phyloP scores from a whole-genome alignment of 192 early-diverging fungal genomes.

The Mortierella hygrophila region DNA sequence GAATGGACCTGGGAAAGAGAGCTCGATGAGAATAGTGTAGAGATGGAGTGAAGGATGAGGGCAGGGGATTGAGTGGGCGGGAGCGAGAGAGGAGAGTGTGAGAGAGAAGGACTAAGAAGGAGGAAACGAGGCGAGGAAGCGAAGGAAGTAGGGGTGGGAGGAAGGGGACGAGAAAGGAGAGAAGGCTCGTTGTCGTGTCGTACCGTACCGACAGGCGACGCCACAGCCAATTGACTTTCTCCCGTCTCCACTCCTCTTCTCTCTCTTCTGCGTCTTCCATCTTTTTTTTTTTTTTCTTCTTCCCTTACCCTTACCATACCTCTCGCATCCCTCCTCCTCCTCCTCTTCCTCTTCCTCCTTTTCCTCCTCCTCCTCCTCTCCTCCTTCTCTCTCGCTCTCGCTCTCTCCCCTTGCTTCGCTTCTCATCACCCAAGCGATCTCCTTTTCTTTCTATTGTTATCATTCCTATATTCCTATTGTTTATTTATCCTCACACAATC shows the following conservation, averaged over 20 bases:
- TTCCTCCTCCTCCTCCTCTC: background rate
- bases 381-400: conserved; percentile 12
- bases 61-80: background rate
- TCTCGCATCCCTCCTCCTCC: background rate
- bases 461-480: background rate
- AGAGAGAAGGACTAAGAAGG: background rate
- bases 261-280: background rate
- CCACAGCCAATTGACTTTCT: conserved; percentile 3
- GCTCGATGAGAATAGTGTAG: background rate
- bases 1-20: background rate
- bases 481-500: no score
- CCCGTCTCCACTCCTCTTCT: background rate
- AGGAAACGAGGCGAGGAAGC: background rate
- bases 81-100: background rate
- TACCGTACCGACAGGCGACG: no score
- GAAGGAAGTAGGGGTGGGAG: background rate
- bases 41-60: background rate
- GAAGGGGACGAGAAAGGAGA: background rate
- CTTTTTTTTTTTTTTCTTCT: background rate
- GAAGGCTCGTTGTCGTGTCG: no score
- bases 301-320: background rate
- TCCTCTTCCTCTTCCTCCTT: background rate
- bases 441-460: background rate
- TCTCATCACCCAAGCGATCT: background rate
- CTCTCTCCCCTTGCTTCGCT: background rate